Conservation (phyloP, 495 filamentous ascomycete genomes). For the Hypoxylon fragiforme region DNA sequence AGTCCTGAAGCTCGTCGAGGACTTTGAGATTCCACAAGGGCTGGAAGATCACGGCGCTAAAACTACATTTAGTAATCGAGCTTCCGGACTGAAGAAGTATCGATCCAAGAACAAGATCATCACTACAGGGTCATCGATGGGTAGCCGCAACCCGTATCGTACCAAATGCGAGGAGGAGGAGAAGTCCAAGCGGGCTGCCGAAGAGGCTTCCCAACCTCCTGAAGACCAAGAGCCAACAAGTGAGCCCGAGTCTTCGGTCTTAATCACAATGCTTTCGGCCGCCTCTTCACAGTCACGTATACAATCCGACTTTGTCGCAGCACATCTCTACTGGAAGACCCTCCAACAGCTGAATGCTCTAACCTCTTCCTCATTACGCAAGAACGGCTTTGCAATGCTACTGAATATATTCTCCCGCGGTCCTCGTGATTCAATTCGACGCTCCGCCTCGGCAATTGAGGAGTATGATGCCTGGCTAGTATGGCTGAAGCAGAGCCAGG, state of each 20-base stretch:
- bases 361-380: slow-evolving; percentile 63
- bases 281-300: slow-evolving; percentile 67
- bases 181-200: slow-evolving; percentile 37
- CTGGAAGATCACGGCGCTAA: slow-evolving; percentile 56
- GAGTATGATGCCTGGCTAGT: slow-evolving; percentile 76
- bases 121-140: slow-evolving; percentile 49
- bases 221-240: slow-evolving; percentile 40
- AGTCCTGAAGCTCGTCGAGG: slow-evolving; percentile 77
- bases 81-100: slow-evolving; percentile 55
- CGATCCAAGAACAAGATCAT: slow-evolving; percentile 54
- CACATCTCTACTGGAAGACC: slow-evolving; percentile 71
- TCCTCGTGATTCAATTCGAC: slow-evolving; percentile 67
- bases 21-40: slow-evolving; percentile 72
- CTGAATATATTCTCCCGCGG: slow-evolving; percentile 71
- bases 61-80: slow-evolving; percentile 66
- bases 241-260: slow-evolving; percentile 47
- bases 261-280: slow-evolving; percentile 70
- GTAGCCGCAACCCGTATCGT: slow-evolving; percentile 60
- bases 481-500: slow-evolving; percentile 74
- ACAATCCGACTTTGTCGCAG: slow-evolving; percentile 69
- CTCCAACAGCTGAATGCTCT: slow-evolving; percentile 64
- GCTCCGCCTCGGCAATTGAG: slow-evolving; percentile 67
- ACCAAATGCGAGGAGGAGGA: slow-evolving; percentile 44
- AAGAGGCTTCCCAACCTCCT: slow-evolving; percentile 31
- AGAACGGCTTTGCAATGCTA: slow-evolving; percentile 67